Base-by-base conservation (phyloP, 805 yeast species). In the Monosporozyma siamensis region DNA sequence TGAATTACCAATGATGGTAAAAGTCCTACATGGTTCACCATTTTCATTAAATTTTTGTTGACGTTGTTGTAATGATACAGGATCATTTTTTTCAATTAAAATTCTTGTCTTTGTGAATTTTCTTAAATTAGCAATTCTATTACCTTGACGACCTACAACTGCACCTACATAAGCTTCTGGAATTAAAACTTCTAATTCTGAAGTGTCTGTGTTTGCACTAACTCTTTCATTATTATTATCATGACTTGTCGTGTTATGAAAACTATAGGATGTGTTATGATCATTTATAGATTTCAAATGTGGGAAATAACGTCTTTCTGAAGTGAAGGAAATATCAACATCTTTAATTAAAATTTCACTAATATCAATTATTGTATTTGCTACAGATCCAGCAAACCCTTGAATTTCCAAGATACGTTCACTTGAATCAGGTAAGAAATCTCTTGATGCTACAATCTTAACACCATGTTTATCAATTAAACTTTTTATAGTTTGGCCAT, bases 151-250 rank as follows among this genome's bases (percentile, higher is more conserved):
- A 46, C 96, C 96, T 53, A 88, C 85, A 42, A 88, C 70, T 40
- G 95, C 90, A 34, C 96, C 96, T 36, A 88, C 95, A 66, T 79
- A 78, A 46, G 79, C 85, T 50, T 82, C 80, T 30, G 94, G 86
- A 57, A 86, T 82, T 23, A 49, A 41, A 7, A 56, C 50, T 11
- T 52, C 53, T 18, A 34, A 24, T 15, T 32, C 31, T 18, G 31
- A 25, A 12, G n/a, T 20, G n/a, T 45, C 40, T 27, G 40, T 37
- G 20, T 37, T 14, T 23, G 39, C 17, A n/a, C 34, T 39, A 12
- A 14, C 34, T 5, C 39, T 41, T 27, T 39, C 23, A 18, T 25
- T 25, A 41, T 23, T 38, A 30, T 20, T 25, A n/a, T 23, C n/a
- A 34, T 34, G 11, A 27, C 21, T 41, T 10, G 26, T 38, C 35